Evolutionary conservation across 2,329 filamentous ascomycete genomes (phyloP).

Genomic region (Byssochlamys sp.): DNA sequence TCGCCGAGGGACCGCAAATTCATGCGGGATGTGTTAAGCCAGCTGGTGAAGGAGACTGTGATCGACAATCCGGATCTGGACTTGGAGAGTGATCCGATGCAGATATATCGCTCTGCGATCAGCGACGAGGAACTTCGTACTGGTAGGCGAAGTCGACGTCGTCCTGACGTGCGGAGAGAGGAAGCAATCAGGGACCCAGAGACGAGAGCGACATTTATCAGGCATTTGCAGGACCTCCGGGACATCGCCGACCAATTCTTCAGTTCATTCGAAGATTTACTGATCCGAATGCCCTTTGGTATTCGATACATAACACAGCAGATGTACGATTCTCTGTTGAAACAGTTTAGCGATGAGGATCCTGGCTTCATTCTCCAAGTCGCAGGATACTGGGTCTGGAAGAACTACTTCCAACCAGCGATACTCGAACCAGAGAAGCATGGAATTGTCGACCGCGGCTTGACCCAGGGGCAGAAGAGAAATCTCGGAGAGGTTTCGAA

Average conservation of each 20-base stretch:
- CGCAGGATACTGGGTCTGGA: slow-evolving; percentile 87
- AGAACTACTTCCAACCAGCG: slow-evolving; percentile 82
- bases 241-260: slow-evolving; percentile 93
- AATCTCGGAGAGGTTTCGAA: slow-evolving; percentile 86
- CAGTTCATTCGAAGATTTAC: slow-evolving; percentile 64
- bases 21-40: slow-evolving; percentile 73
- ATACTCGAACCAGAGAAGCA: slow-evolving; percentile 83
- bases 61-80: slow-evolving; percentile 85
- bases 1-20: slow-evolving; percentile 89
- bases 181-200: slow-evolving; percentile 92
- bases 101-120: slow-evolving; percentile 90
- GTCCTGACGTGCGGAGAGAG: slow-evolving; percentile 77
- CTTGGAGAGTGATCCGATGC: slow-evolving; percentile 90
- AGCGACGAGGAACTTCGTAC: slow-evolving; percentile 96
- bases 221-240: slow-evolving; percentile 82
- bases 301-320: slow-evolving; percentile 80
- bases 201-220: slow-evolving; percentile 83
- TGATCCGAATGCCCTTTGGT: slow-evolving; percentile 86
- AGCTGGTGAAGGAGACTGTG: slow-evolving; percentile 80
- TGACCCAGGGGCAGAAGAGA: slow-evolving; percentile 84
- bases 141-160: slow-evolving; percentile 69
- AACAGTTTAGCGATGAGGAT: slow-evolving; percentile 70
- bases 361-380: slow-evolving; percentile 69
- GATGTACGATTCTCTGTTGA: slow-evolving; percentile 67
- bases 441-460: slow-evolving; percentile 78